phyloP scores from a whole-genome alignment of 257 asterid species.

The Solanum ahanhuiri region DNA sequence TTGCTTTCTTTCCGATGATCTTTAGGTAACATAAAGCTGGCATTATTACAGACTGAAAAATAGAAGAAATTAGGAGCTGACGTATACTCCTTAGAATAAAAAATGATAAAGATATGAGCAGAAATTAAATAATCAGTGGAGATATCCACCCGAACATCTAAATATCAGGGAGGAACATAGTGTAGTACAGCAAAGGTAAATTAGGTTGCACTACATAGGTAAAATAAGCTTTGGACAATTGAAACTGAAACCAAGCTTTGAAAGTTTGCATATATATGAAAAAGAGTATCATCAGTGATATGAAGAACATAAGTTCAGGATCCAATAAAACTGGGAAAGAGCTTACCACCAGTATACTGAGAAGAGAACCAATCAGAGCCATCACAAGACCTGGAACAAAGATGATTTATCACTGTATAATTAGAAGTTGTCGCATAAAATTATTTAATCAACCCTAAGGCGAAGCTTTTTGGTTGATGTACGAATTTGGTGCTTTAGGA shows the following conservation, averaged over 20 bases:
- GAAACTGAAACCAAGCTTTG: background rate
- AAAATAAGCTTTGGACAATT: background rate
- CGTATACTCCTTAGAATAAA: background rate
- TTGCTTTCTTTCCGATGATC: slow-evolving; percentile 49
- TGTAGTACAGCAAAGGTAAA: background rate
- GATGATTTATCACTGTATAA: background rate
- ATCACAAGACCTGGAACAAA: slow-evolving; percentile 61
- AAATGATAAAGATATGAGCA: background rate
- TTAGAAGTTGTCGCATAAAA: background rate
- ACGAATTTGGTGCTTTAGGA: background rate
- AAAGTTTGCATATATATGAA: background rate
- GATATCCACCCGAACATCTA: background rate
- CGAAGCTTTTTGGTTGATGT: background rate
- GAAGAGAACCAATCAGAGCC: slow-evolving; percentile 80
- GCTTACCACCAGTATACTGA: slow-evolving; percentile 72
- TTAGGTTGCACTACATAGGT: background rate
- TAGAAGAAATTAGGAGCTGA: background rate
- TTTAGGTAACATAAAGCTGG: slow-evolving; percentile 66
- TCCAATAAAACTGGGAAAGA: background rate
- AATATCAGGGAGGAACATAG: background rate
- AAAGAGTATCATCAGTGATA: background rate
- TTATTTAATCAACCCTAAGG: background rate
- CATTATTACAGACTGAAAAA: slow-evolving; percentile 50
- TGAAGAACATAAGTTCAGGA: background rate
- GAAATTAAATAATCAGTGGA: background rate